Conservation (phyloP, 805 yeast species). For the Pichia cephalocereana region DNA sequence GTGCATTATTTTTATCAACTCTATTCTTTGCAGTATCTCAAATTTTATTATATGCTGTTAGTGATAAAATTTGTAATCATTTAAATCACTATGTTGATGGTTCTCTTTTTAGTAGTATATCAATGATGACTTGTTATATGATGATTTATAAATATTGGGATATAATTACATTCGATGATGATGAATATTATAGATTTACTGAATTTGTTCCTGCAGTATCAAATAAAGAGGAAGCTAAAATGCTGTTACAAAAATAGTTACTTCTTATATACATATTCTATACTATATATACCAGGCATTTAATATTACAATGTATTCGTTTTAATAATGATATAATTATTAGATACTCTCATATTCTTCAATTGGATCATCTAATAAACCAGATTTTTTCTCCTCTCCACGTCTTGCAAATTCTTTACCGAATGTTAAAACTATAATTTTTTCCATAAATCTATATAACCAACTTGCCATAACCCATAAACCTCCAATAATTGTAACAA, state of each 20-base stretch:
- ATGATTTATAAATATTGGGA: slow-evolving; percentile 97
- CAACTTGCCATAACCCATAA: slow-evolving; percentile 61
- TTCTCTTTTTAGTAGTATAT: slow-evolving; percentile 68
- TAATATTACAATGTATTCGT: neutral
- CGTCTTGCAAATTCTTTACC: slow-evolving; percentile 49
- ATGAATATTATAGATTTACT: slow-evolving; percentile 55
- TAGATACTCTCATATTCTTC: slow-evolving; percentile 22
- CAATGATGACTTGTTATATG: slow-evolving; percentile 78
- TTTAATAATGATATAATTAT: neutral
- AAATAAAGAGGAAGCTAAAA: slow-evolving; percentile 10
- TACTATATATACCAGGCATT: neutral
- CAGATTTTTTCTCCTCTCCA: slow-evolving; percentile 37
- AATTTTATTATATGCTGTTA: slow-evolving; percentile 60
- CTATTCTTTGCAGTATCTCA: slow-evolving; percentile 80
- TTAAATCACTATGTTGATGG: slow-evolving; percentile 89
- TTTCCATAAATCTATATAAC: slow-evolving; percentile 50
- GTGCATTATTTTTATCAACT: slow-evolving; percentile 65
- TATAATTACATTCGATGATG: slow-evolving; percentile 87
- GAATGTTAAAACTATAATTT: slow-evolving; percentile 36
- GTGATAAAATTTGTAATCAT: slow-evolving; percentile 53
- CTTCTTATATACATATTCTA: too few relatives aligned
- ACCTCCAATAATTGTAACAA: slow-evolving; percentile 81
- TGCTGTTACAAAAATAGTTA: slow-evolving; percentile 4
- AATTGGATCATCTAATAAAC: slow-evolving; percentile 21
- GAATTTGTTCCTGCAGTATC: slow-evolving; percentile 18